phyloP scores from a whole-genome alignment of 371 early-diverging fungal genomes.

The Capillidium heterosporum region DNA sequence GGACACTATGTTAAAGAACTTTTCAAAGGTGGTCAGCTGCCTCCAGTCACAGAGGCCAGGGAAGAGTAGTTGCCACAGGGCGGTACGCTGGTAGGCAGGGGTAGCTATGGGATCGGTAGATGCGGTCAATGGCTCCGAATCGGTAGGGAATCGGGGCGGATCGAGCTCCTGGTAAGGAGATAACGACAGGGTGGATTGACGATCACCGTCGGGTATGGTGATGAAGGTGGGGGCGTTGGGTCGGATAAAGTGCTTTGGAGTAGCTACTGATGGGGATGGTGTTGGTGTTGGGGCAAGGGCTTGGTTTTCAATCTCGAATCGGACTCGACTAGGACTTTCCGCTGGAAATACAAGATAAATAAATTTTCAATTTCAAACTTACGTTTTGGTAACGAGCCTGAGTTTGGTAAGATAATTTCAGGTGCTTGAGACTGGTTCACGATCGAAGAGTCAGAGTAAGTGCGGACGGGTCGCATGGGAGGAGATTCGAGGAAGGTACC shows the following conservation, averaged over 20 bases:
- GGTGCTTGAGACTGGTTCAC: too few relatives aligned
- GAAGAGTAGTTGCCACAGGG: slow-evolving; percentile 16
- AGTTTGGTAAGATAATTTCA: too few relatives aligned
- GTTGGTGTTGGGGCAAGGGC: too few relatives aligned
- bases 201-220: not conserved
- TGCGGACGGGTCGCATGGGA: slow-evolving; percentile 1
- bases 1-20: slow-evolving; percentile 26
- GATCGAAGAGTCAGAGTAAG: not conserved
- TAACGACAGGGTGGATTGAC: not conserved
- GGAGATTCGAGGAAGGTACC: not conserved
- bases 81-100: not conserved
- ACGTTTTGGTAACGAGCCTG: too few relatives aligned
- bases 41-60: slow-evolving; percentile 28
- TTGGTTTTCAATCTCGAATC: too few relatives aligned
- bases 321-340: too few relatives aligned
- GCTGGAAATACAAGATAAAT: too few relatives aligned
- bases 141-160: not conserved
- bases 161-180: not conserved
- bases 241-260: not conserved
- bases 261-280: too few relatives aligned
- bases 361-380: too few relatives aligned
- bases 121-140: not conserved
- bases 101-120: not conserved
- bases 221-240: not conserved
- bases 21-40: slow-evolving; percentile 25